A percentile compares a stretch with the other conserved stretches of the same genome.
Evolutionary conservation across 805 yeast species (phyloP).

Genomic region (Maudiozyma barnettii): DNA sequence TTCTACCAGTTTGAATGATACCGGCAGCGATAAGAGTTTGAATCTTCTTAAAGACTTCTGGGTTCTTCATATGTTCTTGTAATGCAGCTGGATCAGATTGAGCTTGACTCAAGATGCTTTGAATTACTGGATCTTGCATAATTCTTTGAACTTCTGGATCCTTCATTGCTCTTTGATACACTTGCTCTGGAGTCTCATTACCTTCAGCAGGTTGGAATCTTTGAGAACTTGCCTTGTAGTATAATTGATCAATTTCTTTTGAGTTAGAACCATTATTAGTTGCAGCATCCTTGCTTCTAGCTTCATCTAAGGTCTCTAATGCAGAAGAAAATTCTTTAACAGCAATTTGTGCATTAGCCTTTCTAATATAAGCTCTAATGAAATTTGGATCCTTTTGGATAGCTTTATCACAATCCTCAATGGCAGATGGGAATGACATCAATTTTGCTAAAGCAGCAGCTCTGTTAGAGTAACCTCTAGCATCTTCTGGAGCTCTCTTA

Average conservation of each 20-base stretch:
- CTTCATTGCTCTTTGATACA: slow-evolving; percentile 78
- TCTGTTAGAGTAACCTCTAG: slow-evolving; percentile 94
- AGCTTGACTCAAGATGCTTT: slow-evolving; percentile 88
- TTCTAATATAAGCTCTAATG: slow-evolving; percentile 91
- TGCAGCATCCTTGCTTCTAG: slow-evolving; percentile 65
- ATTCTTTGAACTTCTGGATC: slow-evolving; percentile 93
- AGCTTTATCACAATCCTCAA: slow-evolving; percentile 84
- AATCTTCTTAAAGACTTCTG: slow-evolving; percentile 81
- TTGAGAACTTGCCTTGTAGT: slow-evolving; percentile 63
- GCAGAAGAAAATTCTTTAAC: slow-evolving; percentile 79
- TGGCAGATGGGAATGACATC: slow-evolving; percentile 95
- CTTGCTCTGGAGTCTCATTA: slow-evolving; percentile 83
- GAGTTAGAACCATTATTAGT: slow-evolving; percentile 49
- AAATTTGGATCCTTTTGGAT: slow-evolving; percentile 80
- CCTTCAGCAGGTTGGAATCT: slow-evolving; percentile 77
- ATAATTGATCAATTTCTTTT: slow-evolving; percentile 74
- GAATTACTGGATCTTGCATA: slow-evolving; percentile 92
- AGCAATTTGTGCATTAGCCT: slow-evolving; percentile 88
- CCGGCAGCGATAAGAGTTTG: slow-evolving; percentile 92
- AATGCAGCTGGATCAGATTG: slow-evolving; percentile 92
- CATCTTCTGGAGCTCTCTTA: slow-evolving; percentile 93
- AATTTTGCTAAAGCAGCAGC: slow-evolving; percentile 94
- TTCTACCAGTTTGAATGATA: slow-evolving; percentile 76
- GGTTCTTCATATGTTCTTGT: slow-evolving; percentile 96
- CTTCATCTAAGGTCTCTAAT: slow-evolving; percentile 69